Evolutionary conservation across 208 protist genomes (phyloP).

Genomic region (Leishmania aethiopica): DNA sequence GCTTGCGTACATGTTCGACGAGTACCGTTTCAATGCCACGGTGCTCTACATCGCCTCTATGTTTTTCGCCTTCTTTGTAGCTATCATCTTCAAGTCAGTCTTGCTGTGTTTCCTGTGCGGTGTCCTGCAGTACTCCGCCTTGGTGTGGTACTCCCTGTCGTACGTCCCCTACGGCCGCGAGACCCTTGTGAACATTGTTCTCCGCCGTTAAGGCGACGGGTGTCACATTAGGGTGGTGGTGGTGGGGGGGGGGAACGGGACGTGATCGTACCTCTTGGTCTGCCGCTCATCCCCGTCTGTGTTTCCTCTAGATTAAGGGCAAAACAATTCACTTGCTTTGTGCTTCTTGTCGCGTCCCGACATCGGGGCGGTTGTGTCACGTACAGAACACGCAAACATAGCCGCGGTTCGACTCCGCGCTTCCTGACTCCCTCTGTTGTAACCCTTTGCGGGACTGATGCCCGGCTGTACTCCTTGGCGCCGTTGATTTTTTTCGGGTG

Average conservation of each 20-base stretch:
- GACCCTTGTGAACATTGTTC: constrained; percentile 48
- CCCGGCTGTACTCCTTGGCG: neutral
- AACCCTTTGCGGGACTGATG: neutral
- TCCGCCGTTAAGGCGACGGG: constrained; percentile 14
- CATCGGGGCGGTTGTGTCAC: neutral
- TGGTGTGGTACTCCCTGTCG: constrained; percentile 91
- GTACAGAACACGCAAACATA: neutral
- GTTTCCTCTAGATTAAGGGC: neutral
- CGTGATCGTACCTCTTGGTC: neutral
- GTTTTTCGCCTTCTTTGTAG: constrained; percentile 71
- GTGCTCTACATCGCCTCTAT: constrained; percentile 77
- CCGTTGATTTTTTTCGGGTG: neutral
- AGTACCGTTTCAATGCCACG: constrained; percentile 69
- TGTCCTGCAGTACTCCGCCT: constrained; percentile 78
- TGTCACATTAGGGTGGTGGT: neutral
- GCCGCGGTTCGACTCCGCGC: neutral
- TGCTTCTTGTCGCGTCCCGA: neutral
- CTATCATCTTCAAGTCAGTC: constrained; percentile 59
- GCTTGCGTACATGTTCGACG: constrained; percentile 91
- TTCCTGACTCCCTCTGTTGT: neutral
- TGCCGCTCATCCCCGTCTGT: neutral
- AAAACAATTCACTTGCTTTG: neutral
- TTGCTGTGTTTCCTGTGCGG: constrained; percentile 72
- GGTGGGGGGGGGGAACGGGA: neutral
- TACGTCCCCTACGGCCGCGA: constrained; percentile 91